Evolutionary conservation across 2,329 filamentous ascomycete genomes (phyloP), one percentile per base, ranked within the genome.

Genomic region (Acarospora socialis): DNA sequence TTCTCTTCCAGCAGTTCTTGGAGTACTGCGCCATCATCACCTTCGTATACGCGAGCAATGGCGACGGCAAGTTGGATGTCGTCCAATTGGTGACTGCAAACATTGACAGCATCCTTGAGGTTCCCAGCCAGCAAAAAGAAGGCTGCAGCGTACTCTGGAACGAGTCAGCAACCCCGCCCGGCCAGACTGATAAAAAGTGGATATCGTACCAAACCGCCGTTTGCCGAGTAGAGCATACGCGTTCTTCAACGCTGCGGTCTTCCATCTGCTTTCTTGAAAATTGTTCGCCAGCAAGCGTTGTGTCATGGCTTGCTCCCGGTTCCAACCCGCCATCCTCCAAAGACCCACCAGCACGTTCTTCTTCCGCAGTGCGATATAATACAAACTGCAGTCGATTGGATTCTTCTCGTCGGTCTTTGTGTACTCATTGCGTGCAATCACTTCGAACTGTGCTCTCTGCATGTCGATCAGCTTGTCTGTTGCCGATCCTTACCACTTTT

Each of bases 151-250:
- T 98, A 98, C 56, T 82, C 83, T 83, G 33, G 32, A 42, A 33
- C 41, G 29, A 34, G 24, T 35, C 21, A 35, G n/a, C n/a, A 14
- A 13, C 10, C 20, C 14, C 9, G 15, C 22, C 8, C 14, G 27
- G 16, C 20, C 25, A 29, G 32, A 33, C 13, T 16, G 20, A 6
- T 14, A 23, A 32, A n/a, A 28, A 22, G 6, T 6, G 10, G 22
- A 8, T 48, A 66, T 49, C 28, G 12, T 55, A 83, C 79, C 72
- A 52, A 94, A 94, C 30, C 90, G 69, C 26, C 83, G 71, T 55
- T 84, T 92, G 42, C 87, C 90, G 50, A 98, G 76, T 33, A 98
- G 57, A 3, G 90, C 87, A 56, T 94, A 98, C 0, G 90, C 90
- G 52, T 98, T 98, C 57, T 98, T 98, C 37, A 92, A 61, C 0